phyloP scores from a whole-genome alignment of 345 rosid genomes.

The Odontarrhena argentea region DNA sequence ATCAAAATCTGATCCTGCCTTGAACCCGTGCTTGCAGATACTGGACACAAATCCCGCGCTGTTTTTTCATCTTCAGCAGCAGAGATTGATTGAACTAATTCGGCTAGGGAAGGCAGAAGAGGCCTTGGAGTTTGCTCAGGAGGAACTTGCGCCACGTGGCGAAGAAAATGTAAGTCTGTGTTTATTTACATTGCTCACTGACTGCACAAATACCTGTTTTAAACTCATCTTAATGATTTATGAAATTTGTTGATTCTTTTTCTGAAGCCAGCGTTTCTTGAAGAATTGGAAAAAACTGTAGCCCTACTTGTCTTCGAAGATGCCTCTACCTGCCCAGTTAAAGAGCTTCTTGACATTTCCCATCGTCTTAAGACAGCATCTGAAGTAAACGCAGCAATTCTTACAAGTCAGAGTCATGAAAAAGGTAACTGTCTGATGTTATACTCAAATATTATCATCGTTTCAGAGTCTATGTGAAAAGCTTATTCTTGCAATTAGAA shows the following conservation, averaged over 20 bases:
- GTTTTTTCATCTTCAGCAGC: conserved; percentile 99
- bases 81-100: conserved; percentile 91
- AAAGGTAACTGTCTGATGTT: conserved; percentile 55
- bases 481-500: not conserved
- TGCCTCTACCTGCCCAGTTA: conserved; percentile 79
- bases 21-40: conserved; percentile 51
- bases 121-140: conserved; percentile 98
- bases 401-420: conserved; percentile 97
- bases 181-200: conserved; percentile 4
- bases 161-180: conserved; percentile 73
- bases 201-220: not conserved
- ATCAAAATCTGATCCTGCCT: not conserved
- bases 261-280: conserved; percentile 75
- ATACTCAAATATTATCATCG: conserved; percentile 2
- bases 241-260: conserved; percentile 8
- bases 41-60: conserved; percentile 91
- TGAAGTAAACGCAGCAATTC: conserved; percentile 97
- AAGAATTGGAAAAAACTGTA: conserved; percentile 95
- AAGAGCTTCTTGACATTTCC: conserved; percentile 83
- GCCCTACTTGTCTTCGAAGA: conserved; percentile 93
- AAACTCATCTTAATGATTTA: conserved; percentile 5
- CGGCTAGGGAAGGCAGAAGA: conserved; percentile 89
- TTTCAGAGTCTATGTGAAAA: not conserved
- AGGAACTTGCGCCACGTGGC: conserved; percentile 98
- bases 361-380: conserved; percentile 96